Base-by-base conservation (phyloP, 257 asterid species). In the Oldenlandia corymbosa region DNA sequence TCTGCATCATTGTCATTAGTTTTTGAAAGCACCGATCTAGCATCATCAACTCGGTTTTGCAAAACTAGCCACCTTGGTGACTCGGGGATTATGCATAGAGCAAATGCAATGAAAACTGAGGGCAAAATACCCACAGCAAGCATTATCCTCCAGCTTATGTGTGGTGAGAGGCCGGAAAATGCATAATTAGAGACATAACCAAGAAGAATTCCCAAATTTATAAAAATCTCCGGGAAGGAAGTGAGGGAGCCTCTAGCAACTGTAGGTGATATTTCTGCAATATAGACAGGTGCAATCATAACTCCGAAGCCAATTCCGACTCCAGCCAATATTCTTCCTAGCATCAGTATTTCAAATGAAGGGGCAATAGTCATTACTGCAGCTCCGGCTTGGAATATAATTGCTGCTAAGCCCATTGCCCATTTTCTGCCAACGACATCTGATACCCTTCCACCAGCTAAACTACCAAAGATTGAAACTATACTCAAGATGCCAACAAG, bases 351-450 rank as follows among this genome's bases (percentile, higher is more conserved):
- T 26, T 58, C n/a, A 37, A 81, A 91, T 0, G 95, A 73, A 12
- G 94, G 96, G 68, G 96, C 96, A 17, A 80, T 39, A 1, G 90
- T 75, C 98, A 91, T 91, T 26, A 91, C 70, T 17, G 69, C 85
- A 6, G 95, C 98, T 5, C 98, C 98, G 1, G 66, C 52, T 67
- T 91, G 98, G 71, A 91, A 91, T 11, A 86, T 56, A 23, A 88
- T 65, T 62, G 96, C 95, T 43, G 95, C 97, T 5, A 91, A 73
- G 1, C 88, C 98, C 95, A 91, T 91, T 1, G 98, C 85, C 96
- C 97, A 88, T 76, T 91, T 91, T 66, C 97, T 72, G 41, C 98
- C 98, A 24, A 91, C 72, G 23, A 88, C 86, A 24, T 91, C 98
- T 0, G 98, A 86, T 43, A 91, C 79, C 80, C 90, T 79, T 43